phyloP scores from a whole-genome alignment of 1,284 basidiomycete species.

The Lentinus polychrous region DNA sequence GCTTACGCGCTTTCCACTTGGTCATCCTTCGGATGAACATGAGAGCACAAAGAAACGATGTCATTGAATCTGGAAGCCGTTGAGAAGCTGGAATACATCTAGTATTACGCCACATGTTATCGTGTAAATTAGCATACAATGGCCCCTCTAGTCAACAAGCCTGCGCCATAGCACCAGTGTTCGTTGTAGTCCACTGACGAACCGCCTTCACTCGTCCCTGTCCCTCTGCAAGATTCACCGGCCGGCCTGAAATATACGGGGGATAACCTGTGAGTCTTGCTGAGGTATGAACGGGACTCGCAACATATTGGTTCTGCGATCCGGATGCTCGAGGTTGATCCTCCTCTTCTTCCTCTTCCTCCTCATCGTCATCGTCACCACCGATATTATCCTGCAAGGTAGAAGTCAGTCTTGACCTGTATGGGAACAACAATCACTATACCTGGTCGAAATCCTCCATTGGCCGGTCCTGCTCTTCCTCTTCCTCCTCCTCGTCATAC shows the following conservation, averaged over 20 bases:
- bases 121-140: background rate
- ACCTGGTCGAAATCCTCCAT: constrained; percentile 84
- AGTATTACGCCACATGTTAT: too few relatives aligned
- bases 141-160: constrained; percentile 1
- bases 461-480: constrained; percentile 60
- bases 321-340: constrained; percentile 17
- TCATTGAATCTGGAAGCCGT: too few relatives aligned
- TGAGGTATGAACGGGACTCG: background rate
- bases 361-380: constrained; percentile 60
- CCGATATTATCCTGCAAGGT: constrained; percentile 45
- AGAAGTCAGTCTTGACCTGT: constrained; percentile 1
- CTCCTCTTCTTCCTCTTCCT: constrained; percentile 45
- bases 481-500: constrained; percentile 48
- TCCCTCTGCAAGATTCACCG: background rate
- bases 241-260: background rate
- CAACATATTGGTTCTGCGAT: too few relatives aligned
- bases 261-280: background rate
- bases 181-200: background rate
- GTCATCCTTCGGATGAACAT: too few relatives aligned
- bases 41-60: too few relatives aligned
- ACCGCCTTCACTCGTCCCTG: constrained; percentile 2
- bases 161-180: background rate
- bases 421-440: constrained; percentile 22
- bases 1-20: too few relatives aligned
- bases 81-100: too few relatives aligned